A percentile compares a stretch with the other conserved stretches of the same genome.
Evolutionary conservation across 441 rosid species (phyloP).

Genomic region (Eruca vesicaria): DNA sequence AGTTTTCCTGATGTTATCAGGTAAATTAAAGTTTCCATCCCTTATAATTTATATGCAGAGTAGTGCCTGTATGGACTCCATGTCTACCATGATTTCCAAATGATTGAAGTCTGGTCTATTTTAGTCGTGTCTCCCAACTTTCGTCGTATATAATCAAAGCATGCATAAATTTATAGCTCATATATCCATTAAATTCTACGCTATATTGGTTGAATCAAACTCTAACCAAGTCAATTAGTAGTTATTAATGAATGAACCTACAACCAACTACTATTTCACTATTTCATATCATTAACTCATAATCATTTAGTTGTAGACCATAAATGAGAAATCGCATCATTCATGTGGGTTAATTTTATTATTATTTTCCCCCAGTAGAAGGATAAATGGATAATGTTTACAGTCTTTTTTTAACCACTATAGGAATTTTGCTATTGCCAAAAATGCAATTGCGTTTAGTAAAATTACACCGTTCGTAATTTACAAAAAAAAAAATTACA

Average conservation of each 20-base stretch:
- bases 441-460: background rate
- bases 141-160: background rate
- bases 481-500: too few relatives aligned
- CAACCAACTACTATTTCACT: background rate
- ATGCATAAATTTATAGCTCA: background rate
- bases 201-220: background rate
- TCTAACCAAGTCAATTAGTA: background rate
- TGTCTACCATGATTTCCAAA: conserved; percentile 17
- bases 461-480: background rate
- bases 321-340: background rate
- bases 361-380: background rate
- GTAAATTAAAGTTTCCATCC: too few relatives aligned
- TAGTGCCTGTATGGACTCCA: conserved; percentile 24
- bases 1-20: too few relatives aligned
- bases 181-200: background rate
- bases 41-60: background rate
- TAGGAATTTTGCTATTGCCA: background rate
- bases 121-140: conserved; percentile 29
- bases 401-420: background rate
- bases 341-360: background rate
- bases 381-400: background rate
- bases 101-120: background rate
- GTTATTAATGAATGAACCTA: background rate
- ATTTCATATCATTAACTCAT: background rate
- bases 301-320: background rate